These are phyloP conservation scores for Aspergillus asperescens DNA, from an alignment of 495 filamentous ascomycete species.

Conservation along the genomic window DNA sequence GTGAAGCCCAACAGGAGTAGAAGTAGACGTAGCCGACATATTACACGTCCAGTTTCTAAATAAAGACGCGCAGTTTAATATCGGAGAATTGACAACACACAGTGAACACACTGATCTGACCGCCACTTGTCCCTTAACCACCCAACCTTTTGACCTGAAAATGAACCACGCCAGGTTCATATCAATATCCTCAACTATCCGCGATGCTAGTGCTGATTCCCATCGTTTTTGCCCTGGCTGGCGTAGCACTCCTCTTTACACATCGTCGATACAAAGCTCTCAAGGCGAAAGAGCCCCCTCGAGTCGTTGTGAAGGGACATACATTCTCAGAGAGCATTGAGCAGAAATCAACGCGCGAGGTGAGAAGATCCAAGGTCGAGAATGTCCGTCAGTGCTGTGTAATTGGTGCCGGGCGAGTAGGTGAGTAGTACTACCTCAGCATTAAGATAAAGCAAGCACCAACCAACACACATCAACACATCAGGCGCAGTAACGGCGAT, in stretches of 20 bases:
- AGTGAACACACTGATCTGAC: background rate
- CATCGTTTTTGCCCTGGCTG: constrained; percentile 16
- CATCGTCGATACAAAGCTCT: constrained; percentile 15
- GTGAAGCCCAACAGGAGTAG: too few relatives aligned
- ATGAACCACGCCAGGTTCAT: background rate
- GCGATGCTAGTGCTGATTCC: constrained; percentile 17
- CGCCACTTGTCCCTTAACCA: background rate
- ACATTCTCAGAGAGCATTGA: constrained; percentile 20
- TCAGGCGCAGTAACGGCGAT: constrained; percentile 65
- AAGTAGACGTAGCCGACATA: too few relatives aligned
- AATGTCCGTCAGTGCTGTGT: constrained; percentile 19
- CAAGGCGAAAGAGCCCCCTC: background rate
- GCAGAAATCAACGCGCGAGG: background rate
- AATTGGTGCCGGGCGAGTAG: constrained; percentile 17
- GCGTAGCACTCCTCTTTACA: constrained; percentile 15
- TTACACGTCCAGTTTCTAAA: background rate
- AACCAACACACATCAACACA: too few relatives aligned
- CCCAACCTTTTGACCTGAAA: too few relatives aligned
- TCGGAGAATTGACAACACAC: background rate
- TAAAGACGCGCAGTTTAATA: background rate
- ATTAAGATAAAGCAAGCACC: background rate
- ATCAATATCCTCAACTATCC: background rate
- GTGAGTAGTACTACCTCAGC: constrained; percentile 3
- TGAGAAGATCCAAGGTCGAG: constrained; percentile 7
- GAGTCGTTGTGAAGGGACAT: constrained; percentile 21